Base-by-base conservation (phyloP, 2,329 filamentous ascomycete species). In the Botryotinia globosa region DNA sequence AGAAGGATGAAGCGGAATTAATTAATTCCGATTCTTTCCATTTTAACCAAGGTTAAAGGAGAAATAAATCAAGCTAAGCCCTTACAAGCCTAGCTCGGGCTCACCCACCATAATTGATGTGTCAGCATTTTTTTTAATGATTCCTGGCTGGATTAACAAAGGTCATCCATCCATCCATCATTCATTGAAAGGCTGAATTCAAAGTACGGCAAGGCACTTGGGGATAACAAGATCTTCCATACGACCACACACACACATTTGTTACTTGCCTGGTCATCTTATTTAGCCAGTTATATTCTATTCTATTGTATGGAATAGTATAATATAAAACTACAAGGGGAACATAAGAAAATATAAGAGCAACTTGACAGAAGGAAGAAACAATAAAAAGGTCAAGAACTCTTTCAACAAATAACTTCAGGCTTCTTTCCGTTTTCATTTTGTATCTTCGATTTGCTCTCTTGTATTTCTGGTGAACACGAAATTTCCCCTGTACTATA, bases 71-170 rank as follows among this genome's bases (percentile, higher is more conserved):
- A 32, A 8, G 5, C 45, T 51, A 59, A 72, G 6, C 32, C 8
- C 39, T 16, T 22, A 45, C 16, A n/a, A 18, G 45, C 2, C 39
- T 42, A 51, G 34, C 45, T 2, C 1, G 3, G 0, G 1, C 7
- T 1, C 0, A 10, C 14, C 10, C 25, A 14, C 4, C n/a, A 32
- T 20, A 10, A 45, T 32, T 42, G 44, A 71, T 66, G 20, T 66
- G 69, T 71, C 69, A 71, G 69, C 69, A 66, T 54, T 71, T 71
- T 71, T 71, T 66, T 65, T 5, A 18, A 39, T 56, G 16, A 20
- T 22, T 39, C 51, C 45, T 63, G 10, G 44, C 39, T 63, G 32
- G 56, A 64, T 39, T 18, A 25, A 63, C 39, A 42, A 51, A 66
- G 62, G 51, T 66, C 34, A 71, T 66, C n/a, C n/a, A n/a, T n/a